phyloP scores from a whole-genome alignment of 2,329 filamentous ascomycete species.

The Penicillium rolfsii region DNA sequence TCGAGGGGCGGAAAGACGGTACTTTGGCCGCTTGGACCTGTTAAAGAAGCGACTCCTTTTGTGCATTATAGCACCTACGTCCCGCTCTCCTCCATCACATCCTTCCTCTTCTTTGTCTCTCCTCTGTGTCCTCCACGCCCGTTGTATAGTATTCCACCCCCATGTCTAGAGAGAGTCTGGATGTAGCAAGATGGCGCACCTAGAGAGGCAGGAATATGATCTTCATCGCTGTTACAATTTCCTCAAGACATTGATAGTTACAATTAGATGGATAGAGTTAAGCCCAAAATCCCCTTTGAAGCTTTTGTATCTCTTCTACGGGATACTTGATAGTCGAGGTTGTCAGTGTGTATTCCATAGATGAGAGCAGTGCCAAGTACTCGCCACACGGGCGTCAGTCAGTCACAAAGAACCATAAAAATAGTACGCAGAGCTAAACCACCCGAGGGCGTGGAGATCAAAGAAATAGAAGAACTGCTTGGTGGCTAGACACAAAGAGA shows the following conservation, averaged over 20 bases:
- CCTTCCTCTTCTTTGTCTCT: conserved; percentile 9
- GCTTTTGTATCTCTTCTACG: background rate
- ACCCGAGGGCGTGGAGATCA: background rate
- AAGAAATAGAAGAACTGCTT: background rate
- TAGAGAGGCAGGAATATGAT: conserved; percentile 18
- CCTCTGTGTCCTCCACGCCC: conserved; percentile 16
- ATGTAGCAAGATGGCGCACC: conserved; percentile 18
- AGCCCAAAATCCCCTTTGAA: background rate
- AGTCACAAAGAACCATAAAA: conserved; percentile 10
- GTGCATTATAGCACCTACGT: conserved; percentile 3
- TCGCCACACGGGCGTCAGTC: background rate
- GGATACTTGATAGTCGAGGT: background rate
- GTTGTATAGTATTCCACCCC: conserved; percentile 31
- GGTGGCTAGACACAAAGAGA: background rate
- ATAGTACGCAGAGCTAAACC: conserved; percentile 5
- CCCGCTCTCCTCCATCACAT: background rate
- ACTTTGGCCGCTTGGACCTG: conserved; percentile 90
- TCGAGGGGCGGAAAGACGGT: conserved; percentile 87
- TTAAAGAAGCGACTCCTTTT: conserved; percentile 36
- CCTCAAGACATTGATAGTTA: conserved; percentile 8
- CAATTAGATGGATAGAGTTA: background rate
- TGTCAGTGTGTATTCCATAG: too few relatives aligned
- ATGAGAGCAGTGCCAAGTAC: background rate
- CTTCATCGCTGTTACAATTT: conserved; percentile 13
- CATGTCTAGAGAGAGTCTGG: conserved; percentile 24